A percentile compares a stretch with the other conserved stretches of the same genome.
Evolutionary conservation across 2,329 filamentous ascomycete genomes (phyloP).

Genomic region (Celoporthe dispersa): DNA sequence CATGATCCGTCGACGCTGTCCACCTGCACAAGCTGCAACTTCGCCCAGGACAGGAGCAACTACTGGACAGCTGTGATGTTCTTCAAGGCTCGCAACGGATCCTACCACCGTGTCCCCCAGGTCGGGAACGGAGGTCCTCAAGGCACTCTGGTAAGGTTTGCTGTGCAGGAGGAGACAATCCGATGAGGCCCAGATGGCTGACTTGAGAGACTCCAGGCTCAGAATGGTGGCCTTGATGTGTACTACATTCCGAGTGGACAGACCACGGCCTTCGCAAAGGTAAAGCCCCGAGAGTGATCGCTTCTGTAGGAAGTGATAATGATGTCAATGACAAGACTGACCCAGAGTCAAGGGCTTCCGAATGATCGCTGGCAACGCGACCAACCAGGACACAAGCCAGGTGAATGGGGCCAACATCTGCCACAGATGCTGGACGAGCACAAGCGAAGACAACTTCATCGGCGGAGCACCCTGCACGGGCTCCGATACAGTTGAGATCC

Average conservation of each 20-base stretch:
- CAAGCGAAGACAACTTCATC: constrained; percentile 51
- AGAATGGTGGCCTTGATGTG: constrained; percentile 49
- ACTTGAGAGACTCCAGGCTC: neutral
- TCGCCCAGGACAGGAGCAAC: constrained; percentile 50
- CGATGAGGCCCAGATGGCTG: neutral
- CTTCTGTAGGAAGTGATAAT: too few species aligned
- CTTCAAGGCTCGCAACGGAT: constrained; percentile 49
- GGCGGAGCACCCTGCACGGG: constrained; percentile 55
- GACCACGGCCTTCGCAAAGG: constrained; percentile 47
- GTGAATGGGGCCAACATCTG: constrained; percentile 48
- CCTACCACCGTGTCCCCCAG: constrained; percentile 49
- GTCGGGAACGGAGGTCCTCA: constrained; percentile 50
- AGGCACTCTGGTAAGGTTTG: constrained; percentile 42
- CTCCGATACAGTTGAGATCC: constrained; percentile 55
- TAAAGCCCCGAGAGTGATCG: constrained; percentile 33
- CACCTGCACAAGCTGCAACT: constrained; percentile 49
- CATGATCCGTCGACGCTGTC: constrained; percentile 43
- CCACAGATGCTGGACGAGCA: constrained; percentile 52
- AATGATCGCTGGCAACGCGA: constrained; percentile 50
- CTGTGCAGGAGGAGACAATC: neutral
- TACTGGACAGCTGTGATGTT: constrained; percentile 54
- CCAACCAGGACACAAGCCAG: constrained; percentile 46
- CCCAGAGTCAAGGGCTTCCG: constrained; percentile 46
- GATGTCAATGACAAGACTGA: neutral
- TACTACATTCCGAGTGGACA: constrained; percentile 51